Evolutionary conservation across 345 rosid genomes (phyloP).

Genomic region (Citropsis articulata): DNA sequence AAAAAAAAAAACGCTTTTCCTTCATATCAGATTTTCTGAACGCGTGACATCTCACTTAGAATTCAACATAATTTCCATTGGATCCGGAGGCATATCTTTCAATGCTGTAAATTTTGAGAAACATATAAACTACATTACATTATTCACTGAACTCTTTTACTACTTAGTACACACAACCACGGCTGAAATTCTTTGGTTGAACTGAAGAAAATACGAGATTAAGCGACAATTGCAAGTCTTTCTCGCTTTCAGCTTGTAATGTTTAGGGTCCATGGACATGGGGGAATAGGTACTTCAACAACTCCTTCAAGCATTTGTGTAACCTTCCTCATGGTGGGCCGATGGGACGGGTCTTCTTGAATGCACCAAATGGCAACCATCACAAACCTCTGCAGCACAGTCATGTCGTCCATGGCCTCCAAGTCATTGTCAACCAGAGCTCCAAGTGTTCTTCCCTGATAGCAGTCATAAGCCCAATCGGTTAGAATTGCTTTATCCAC

Average conservation of each 20-base stretch:
- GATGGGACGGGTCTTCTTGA: conserved; percentile 36
- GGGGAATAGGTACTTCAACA: conserved; percentile 30
- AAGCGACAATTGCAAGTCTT: too few species aligned
- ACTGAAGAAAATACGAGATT: not conserved
- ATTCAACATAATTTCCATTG: not conserved
- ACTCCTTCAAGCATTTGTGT: conserved; percentile 52
- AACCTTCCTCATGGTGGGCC: conserved; percentile 48
- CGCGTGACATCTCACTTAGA: not conserved
- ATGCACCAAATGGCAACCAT: conserved; percentile 51
- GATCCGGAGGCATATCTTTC: not conserved
- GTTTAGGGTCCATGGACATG: conserved; percentile 9
- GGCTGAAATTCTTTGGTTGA: not conserved
- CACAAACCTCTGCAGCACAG: conserved; percentile 16
- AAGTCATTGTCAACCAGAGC: conserved; percentile 25
- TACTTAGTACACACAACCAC: not conserved
- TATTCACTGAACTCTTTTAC: not conserved
- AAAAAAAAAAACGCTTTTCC: not conserved
- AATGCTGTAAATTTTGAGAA: not conserved
- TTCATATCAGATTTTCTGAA: not conserved
- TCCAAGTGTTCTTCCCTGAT: conserved; percentile 26
- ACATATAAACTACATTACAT: not conserved
- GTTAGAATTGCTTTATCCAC: conserved; percentile 40
- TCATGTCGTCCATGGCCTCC: conserved; percentile 13
- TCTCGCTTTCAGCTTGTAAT: not conserved
- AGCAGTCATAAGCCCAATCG: conserved; percentile 43